Conservation (phyloP, 2,329 filamentous ascomycete genomes). For the Pseudogymnoascus sp. region DNA sequence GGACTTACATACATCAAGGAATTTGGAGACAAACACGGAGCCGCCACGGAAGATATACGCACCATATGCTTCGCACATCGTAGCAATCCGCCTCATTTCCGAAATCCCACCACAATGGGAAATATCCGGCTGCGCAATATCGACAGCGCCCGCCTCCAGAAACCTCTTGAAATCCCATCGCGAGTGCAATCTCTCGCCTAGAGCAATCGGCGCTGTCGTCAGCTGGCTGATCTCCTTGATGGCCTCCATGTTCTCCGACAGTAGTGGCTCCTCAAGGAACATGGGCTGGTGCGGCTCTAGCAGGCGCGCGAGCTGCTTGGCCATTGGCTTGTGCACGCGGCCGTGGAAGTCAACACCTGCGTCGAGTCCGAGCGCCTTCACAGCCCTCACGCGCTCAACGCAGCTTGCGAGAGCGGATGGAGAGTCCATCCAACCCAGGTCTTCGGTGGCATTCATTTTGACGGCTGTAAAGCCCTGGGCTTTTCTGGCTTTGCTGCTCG, state of each 20-base stretch:
- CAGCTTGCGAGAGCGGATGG: conserved; percentile 53
- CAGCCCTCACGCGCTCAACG: conserved; percentile 58
- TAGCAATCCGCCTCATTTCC: conserved; percentile 59
- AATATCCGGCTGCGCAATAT: conserved; percentile 67
- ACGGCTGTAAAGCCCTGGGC: conserved; percentile 57
- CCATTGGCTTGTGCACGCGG: conserved; percentile 71
- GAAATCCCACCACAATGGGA: conserved; percentile 65
- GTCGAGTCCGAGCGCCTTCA: conserved; percentile 63
- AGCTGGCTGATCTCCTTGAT: conserved; percentile 52
- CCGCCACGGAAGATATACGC: not conserved
- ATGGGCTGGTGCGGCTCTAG: conserved; percentile 61
- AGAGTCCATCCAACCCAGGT: conserved; percentile 68
- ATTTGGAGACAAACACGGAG: conserved; percentile 1
- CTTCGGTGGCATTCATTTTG: conserved; percentile 76
- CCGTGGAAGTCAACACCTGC: conserved; percentile 73
- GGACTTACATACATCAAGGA: not conserved
- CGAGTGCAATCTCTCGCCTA: conserved; percentile 63
- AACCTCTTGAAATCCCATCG: conserved; percentile 69
- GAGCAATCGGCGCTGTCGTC: conserved; percentile 57
- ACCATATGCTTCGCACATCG: conserved; percentile 66
- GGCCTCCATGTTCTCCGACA: conserved; percentile 58
- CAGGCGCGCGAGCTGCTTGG: conserved; percentile 60
- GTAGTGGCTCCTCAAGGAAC: conserved; percentile 68
- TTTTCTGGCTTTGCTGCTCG: conserved; percentile 43
- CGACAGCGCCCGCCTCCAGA: conserved; percentile 58